Conservation (phyloP, 768 basidiomycete species). For the Mycena latifolia region DNA sequence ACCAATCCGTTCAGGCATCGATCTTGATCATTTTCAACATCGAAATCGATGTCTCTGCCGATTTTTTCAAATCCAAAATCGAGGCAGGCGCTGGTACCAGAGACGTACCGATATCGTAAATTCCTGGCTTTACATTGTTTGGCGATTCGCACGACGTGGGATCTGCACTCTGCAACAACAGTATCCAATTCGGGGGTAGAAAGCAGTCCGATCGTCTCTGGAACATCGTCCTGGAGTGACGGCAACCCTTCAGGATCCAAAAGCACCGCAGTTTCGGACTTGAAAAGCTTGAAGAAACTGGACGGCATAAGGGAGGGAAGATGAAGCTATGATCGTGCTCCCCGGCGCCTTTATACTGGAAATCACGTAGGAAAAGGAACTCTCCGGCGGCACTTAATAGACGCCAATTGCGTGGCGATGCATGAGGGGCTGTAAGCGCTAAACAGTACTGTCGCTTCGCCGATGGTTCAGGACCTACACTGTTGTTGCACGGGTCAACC, state of each 20-base stretch:
- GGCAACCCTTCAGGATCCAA: neutral
- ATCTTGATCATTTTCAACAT: conserved; percentile 46
- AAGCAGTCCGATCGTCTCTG: conserved; percentile 21
- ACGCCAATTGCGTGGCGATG: conserved; percentile 1
- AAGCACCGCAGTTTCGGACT: neutral
- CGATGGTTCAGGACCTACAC: neutral
- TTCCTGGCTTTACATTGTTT: conserved; percentile 28
- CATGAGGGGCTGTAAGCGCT: neutral
- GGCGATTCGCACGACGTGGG: conserved; percentile 29
- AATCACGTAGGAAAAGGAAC: conserved; percentile 1
- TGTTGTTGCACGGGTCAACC: too few relatives aligned
- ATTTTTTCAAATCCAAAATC: neutral
- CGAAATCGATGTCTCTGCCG: conserved; percentile 48
- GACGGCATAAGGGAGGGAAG: conserved; percentile 18
- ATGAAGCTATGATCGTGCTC: neutral
- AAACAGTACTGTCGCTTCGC: neutral
- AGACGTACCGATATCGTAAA: conserved; percentile 26
- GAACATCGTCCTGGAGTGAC: neutral
- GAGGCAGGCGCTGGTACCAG: neutral
- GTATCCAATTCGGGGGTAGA: conserved; percentile 27
- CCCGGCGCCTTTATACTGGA: conserved; percentile 21
- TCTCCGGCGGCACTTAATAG: conserved; percentile 15
- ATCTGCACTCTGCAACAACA: conserved; percentile 26
- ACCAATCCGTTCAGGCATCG: conserved; percentile 45
- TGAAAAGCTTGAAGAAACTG: conserved; percentile 28